Percentiles rank a stretch among this genome's conserved stretches.
Conservation (phyloP, 1,139 yeast genomes). For the Suhomyces bokatorum region DNA sequence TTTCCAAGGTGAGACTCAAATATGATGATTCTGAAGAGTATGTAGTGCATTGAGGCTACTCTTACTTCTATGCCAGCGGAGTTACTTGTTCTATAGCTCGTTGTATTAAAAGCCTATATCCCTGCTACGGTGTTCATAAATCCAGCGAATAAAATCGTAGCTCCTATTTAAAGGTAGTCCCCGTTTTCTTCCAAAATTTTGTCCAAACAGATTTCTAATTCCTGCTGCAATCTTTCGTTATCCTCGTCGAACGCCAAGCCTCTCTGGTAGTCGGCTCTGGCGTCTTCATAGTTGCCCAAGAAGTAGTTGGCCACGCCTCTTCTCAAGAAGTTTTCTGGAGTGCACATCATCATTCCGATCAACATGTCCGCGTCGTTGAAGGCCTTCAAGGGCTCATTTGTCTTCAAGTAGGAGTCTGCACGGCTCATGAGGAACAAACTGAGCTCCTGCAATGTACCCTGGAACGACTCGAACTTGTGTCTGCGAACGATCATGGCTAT, state of each 20-base stretch:
- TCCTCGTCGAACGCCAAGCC: conserved; percentile 68
- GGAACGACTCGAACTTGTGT: conserved; percentile 84
- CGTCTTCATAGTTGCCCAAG: conserved; percentile 69
- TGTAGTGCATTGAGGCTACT: too few species aligned
- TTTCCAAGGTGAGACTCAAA: too few species aligned
- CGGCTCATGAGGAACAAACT: conserved; percentile 73
- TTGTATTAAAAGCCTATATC: neutral
- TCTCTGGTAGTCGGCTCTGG: conserved; percentile 74
- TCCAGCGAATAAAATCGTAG: neutral
- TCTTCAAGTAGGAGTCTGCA: conserved; percentile 76
- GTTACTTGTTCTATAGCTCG: too few species aligned
- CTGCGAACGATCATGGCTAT: conserved; percentile 80
- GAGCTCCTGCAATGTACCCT: conserved; percentile 75
- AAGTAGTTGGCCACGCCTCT: conserved; percentile 74
- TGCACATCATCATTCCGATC: conserved; percentile 57
- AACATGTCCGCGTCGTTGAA: conserved; percentile 80
- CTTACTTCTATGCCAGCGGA: too few species aligned
- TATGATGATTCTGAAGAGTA: too few species aligned
- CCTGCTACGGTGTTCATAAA: neutral
- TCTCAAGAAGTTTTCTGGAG: conserved; percentile 80
- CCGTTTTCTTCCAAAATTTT: conserved; percentile 55
- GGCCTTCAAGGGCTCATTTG: conserved; percentile 68
- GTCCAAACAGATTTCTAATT: conserved; percentile 46
- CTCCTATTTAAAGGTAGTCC: conserved; percentile 27
- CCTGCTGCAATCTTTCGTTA: conserved; percentile 42